Base-by-base conservation (phyloP, 768 basidiomycete genomes). In the Lentinus brumalis region DNA sequence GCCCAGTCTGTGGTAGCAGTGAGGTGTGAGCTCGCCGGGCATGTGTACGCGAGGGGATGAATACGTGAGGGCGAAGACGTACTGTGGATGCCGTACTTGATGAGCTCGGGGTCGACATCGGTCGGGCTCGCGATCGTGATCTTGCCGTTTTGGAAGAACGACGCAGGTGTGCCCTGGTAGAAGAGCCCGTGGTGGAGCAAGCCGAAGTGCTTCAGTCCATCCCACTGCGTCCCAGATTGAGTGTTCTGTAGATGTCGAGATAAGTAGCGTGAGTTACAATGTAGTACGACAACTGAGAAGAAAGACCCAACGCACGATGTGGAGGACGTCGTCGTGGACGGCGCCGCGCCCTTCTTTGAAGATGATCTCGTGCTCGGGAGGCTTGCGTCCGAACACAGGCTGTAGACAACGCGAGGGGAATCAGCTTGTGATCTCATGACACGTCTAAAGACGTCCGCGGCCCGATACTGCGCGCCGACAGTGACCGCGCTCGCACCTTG, bases 171-270 rank as follows among this genome's bases (percentile, higher is more conserved):
- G 67, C 84, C 85, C 73, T 87, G 84, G 70, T 88, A 88, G 67
- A 84, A 86, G 21, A 86, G 74, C 3, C 76, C 76, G 62, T 87
- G 80, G 15, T 82, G 78, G 0, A 71, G 50, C 44, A 88, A 60
- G 3, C 85, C 85, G 66, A 78, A 85, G 64, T 88, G 86, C 60
- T 81, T 78, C 68, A 88, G 57, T 8, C 87, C 86, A 64, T 89
- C 87, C 87, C 87, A 88, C 65, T 89, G 87, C 4, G 85, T 79
- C 9, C 87, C 86, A 0, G 86, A 86, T 73, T 89, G 88, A 0
- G 87, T 86, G 63, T 89, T 88, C 87, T 88, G 66, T 15, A 9
- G 9, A n/a, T 3, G 15, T 1, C 11, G 15, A 15, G 21, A 26
- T 26, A 26, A 26, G 21, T 26, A 26, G 21, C 5, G 26, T 29